These are phyloP conservation scores for Coemansia sp. DNA, from an alignment of 192 early-diverging fungal genomes.

Conservation along the genomic window DNA sequence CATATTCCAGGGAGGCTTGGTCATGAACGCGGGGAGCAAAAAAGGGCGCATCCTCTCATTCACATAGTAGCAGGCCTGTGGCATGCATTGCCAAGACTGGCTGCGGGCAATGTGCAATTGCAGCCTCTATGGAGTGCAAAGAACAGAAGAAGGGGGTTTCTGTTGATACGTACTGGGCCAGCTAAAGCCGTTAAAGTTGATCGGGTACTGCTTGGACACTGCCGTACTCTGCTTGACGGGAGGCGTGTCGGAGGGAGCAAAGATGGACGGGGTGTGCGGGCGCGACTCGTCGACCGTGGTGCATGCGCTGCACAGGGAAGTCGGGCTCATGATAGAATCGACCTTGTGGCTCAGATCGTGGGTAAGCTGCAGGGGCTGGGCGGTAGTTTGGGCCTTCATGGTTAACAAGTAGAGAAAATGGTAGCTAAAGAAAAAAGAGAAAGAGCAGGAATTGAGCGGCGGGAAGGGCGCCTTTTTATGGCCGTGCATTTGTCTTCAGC, in stretches of 20 bases:
- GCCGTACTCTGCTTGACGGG: neutral
- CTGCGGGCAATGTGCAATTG: constrained; percentile 3
- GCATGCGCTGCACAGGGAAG: constrained; percentile 6
- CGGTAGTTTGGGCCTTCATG: constrained; percentile 3
- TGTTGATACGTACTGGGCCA: constrained; percentile 71
- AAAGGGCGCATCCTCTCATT: neutral
- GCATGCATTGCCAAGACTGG: neutral
- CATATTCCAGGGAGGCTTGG: neutral
- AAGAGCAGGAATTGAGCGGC: neutral
- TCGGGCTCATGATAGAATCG: constrained; percentile 8
- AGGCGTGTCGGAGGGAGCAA: constrained; percentile 16
- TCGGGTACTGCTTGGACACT: constrained; percentile 23
- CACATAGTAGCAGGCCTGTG: neutral
- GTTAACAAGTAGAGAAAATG: neutral
- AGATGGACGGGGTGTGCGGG: constrained; percentile 46
- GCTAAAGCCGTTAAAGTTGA: constrained; percentile 71
- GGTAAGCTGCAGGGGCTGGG: neutral
- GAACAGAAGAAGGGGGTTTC: neutral
- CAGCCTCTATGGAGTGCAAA: neutral
- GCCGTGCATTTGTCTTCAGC: neutral
- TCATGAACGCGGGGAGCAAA: neutral
- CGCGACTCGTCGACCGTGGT: constrained; percentile 11
- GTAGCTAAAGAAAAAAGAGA: neutral
- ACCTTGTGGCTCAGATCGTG: constrained; percentile 4
- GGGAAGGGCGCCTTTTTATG: neutral